Evolutionary conservation across 352 stramenopile species (phyloP).

Genomic region (Phytophthora tubulina): DNA sequence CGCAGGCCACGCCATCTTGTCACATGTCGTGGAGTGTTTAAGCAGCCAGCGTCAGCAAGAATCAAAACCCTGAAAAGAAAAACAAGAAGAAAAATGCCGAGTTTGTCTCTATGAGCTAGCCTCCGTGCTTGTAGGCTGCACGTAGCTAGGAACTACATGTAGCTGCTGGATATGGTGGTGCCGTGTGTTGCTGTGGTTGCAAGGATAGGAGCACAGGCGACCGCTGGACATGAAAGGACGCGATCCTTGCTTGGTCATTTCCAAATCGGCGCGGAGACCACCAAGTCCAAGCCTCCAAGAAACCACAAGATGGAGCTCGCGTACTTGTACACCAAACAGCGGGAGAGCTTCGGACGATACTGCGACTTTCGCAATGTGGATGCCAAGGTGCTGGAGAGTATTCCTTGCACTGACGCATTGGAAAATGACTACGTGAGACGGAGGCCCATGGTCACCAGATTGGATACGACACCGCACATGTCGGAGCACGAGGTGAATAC

Average conservation of each 20-base stretch:
- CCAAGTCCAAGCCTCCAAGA: conserved; percentile 3
- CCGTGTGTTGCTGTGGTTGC: neutral
- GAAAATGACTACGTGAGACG: conserved; percentile 92
- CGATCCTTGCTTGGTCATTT: conserved; percentile 39
- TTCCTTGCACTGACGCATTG: conserved; percentile 85
- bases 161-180: neutral
- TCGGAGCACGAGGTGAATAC: conserved; percentile 96
- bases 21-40: conserved; percentile 18
- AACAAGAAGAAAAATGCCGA: conserved; percentile 42
- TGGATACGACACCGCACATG: conserved; percentile 93
- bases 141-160: neutral
- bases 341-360: conserved; percentile 93
- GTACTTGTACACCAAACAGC: conserved; percentile 92
- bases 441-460: conserved; percentile 85
- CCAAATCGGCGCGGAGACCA: conserved; percentile 19
- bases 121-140: conserved; percentile 18
- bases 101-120: conserved; percentile 29
- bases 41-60: conserved; percentile 21
- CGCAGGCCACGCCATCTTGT: conserved; percentile 2
- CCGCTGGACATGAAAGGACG: conserved; percentile 35
- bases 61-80: conserved; percentile 38
- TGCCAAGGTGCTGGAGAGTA: conserved; percentile 91
- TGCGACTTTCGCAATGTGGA: conserved; percentile 93
- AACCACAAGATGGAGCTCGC: conserved; percentile 82
- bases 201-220: conserved; percentile 2